Base-by-base conservation (phyloP, 345 rosid genomes). In the Psidium friedrichsthalianum region DNA sequence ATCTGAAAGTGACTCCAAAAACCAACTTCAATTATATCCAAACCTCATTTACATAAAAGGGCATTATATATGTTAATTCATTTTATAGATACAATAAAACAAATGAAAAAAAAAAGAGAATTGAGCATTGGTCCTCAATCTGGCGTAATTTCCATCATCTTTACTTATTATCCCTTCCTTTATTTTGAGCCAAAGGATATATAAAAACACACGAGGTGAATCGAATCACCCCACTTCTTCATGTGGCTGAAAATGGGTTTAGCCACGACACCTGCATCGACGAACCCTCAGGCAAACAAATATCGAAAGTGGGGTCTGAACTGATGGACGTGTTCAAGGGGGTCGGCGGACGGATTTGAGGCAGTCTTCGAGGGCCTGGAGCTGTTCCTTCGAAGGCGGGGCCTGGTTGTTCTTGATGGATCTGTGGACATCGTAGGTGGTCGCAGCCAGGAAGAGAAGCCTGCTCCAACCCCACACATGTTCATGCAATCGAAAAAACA, bases 351-450 rank as follows among this genome's bases (percentile, higher is more conserved):
- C 84, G 11, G 87, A 86, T 84, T 59, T 84, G 78, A 88, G 21
- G 58, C 86, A 86, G 29, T 86, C 83, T 22, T 84, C 76, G 42
- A 86, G 86, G 47, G 86, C 89, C 55, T 88, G 32, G 5, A 88
- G 51, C 84, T 88, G 89, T 40, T 88, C 83, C 25, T 40, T 11
- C 8, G 88, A 84, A 51, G 89, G 89, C 20, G 89, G 86, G 27
- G 86, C 51, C 53, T 59, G 82, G 83, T 86, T 88, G 88, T 59
- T 86, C 88, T 86, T 88, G 83, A 88, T 88, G 82, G 88, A 85
- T 84, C 89, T 81, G 83, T 86, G 87, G 74, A 88, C 89, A 44
- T 88, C 89, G 81, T 88, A 88, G 21, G 88, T 88, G 24, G 88
- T 88, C 51, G 88, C 49, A 24, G 83, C 86, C 85, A 88, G 51